Base-by-base conservation (phyloP, 2,329 filamentous ascomycete genomes). In the Mycocentrospora acerina region DNA sequence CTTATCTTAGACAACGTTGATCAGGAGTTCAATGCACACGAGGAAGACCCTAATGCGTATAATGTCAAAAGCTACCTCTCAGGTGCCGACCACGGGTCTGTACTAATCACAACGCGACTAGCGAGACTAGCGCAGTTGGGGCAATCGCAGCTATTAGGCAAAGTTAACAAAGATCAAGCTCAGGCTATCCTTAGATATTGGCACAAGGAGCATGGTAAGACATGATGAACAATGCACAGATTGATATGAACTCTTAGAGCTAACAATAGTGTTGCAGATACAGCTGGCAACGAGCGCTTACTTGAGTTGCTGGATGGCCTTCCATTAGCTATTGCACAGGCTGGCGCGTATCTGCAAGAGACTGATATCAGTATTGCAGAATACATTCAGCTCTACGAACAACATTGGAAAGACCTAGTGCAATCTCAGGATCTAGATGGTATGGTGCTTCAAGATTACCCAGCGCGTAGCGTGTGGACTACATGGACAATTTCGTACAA, bases 281-380 rank as follows among this genome's bases (percentile, higher is more conserved):
- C 26, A 10, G 36, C 31, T 9, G 30, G 16, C 3, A 29, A 33
- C 13, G 29, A 39, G 30, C 24, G 24, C 24, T 25, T 74, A 41
- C 58, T 59, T 2, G 40, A 51, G 24, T 50, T 55, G 32, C 67
- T 77, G 1, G 67, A 71, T 41, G 70, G 74, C 4, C 65, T 75
- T 18, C 72, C 72, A 10, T 63, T 78, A 19, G 73, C 73, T 2
- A 63, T 77, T 12, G 55, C 71, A 4, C 68, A 71, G 12, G 73
- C 74, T 13, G 71, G 72, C 4, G 61, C 70, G 1, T 77, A 71
- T 42, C 64, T 77, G 29, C 35, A 22, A 16, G 46, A 39, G 46
- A 46, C 18, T 41, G 59, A 29, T 44, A 70, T 35, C 61, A 64
- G 17, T 40, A 62, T 29, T 66, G 57, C 1, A 67, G 41, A 16